phyloP scores from a whole-genome alignment of 1,284 basidiomycete genomes.

The Sutorius eximius region DNA sequence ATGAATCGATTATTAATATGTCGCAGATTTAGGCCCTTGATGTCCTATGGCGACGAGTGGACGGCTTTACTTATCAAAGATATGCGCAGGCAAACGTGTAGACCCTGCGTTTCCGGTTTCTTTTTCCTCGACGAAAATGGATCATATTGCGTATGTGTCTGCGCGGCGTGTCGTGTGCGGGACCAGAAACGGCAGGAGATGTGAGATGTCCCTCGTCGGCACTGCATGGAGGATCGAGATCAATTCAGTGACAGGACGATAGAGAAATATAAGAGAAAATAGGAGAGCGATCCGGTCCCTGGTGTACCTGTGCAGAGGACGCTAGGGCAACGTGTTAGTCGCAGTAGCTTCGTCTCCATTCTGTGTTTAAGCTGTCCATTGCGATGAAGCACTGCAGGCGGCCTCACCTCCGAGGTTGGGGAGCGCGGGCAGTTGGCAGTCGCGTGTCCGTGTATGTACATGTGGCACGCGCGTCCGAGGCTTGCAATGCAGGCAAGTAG shows the following conservation, averaged over 20 bases:
- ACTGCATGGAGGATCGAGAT: slow-evolving; percentile 8
- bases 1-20: slow-evolving; percentile 4
- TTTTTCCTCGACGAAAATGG: background rate
- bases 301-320: slow-evolving; percentile 12
- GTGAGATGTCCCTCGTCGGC: slow-evolving; percentile 3
- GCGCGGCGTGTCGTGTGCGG: background rate
- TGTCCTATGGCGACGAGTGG: background rate
- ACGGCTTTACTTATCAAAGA: slow-evolving; percentile 9
- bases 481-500: background rate
- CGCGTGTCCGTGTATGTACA: slow-evolving; percentile 5
- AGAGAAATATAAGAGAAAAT: background rate
- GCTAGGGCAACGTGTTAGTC: slow-evolving; percentile 28
- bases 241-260: background rate
- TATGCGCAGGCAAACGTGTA: slow-evolving; percentile 7
- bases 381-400: slow-evolving; percentile 4
- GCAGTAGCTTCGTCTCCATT: slow-evolving; percentile 26
- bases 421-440: background rate
- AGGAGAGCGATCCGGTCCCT: background rate
- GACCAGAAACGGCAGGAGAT: slow-evolving; percentile 1
- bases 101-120: background rate
- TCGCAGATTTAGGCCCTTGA: slow-evolving; percentile 4
- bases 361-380: slow-evolving; percentile 1
- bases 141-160: slow-evolving; percentile 3
- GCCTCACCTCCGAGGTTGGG: slow-evolving; percentile 9
- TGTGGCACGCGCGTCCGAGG: slow-evolving; percentile 16